phyloP scores from a whole-genome alignment of 495 filamentous ascomycete species.

The Xylaria acuta region DNA sequence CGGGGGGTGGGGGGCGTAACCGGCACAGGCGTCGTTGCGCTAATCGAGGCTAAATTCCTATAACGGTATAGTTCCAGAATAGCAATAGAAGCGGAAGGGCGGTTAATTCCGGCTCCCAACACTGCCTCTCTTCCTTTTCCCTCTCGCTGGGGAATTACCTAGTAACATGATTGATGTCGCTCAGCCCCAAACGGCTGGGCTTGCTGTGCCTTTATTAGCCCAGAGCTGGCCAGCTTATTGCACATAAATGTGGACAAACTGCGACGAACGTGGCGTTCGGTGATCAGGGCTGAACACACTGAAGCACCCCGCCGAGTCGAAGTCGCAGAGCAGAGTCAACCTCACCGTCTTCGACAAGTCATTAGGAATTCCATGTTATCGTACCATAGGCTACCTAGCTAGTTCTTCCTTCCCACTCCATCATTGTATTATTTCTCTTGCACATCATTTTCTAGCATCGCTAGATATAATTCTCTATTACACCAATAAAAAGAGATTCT shows the following conservation, averaged over 20 bases:
- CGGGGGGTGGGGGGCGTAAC: background rate
- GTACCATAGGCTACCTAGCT: background rate
- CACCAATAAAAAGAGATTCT: background rate
- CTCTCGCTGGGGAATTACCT: background rate
- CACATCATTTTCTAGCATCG: background rate
- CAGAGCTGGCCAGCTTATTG: background rate
- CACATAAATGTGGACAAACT: background rate
- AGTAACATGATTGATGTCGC: background rate
- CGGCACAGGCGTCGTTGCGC: too few relatives aligned
- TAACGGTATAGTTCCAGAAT: background rate
- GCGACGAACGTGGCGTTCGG: conserved; percentile 17
- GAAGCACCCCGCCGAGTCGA: background rate
- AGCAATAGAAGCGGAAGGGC: background rate
- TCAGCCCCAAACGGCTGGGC: conserved; percentile 17
- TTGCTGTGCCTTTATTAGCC: background rate
- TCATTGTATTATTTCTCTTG: background rate
- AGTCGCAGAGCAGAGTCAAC: background rate
- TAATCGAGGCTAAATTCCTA: too few relatives aligned
- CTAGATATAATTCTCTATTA: background rate
- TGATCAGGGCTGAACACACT: conserved; percentile 18
- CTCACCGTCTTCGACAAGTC: background rate
- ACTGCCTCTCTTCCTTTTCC: background rate
- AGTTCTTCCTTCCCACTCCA: background rate
- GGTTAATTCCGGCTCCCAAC: background rate
- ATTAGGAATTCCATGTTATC: background rate